Evolutionary conservation across 2,329 filamentous ascomycete genomes (phyloP), one percentile per base, ranked within the genome.

Genomic region (Chaetomium sp.): DNA sequence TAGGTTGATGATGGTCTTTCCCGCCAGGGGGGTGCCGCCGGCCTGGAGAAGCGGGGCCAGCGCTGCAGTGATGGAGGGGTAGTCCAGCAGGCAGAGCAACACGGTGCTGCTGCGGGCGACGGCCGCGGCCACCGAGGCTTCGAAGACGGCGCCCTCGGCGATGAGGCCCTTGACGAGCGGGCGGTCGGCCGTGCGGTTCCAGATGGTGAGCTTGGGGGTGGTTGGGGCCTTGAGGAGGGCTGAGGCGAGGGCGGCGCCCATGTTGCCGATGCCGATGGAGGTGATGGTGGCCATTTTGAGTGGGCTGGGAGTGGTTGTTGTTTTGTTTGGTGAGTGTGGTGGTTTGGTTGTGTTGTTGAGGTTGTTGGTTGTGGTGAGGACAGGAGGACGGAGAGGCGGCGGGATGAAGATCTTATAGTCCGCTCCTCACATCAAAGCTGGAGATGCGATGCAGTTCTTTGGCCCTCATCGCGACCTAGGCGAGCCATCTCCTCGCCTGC

Each of bases 1-100:
- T 31, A 75, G 63, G 69, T 74, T 74, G 67, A 75, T 62, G 62
- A 74, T 60, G 0, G 66, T 71, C 60, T 74, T 74, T 49, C 65
- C 69, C 2, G 62, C 29, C 16, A 73, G 62, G 42, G 53, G 10
- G 21, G 56, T 33, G 25, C 10, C 19, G 57, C 13, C 9, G 25
- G 33, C 68, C 49, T 27, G 9, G 2, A 6, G 1, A 25, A 73
- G 59, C 38, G 31, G 55, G 16, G 27, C 55, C 53, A 57, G 64
- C 21, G 38, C 57, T 35, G 42, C 65, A 50, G 25, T 63, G 33
- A 74, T 64, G 58, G 65, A 27, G 25, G 59, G 42, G 64, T 74
- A 74, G 68, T 73, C 70, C 47, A 74, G 60, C 47, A 74, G 63
- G 57, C 71, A 73, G 62, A 74, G 53, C 50, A 74, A 51, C 63